Conservation (phyloP, 2,329 filamentous ascomycete species). For the Fusarium sp. region DNA sequence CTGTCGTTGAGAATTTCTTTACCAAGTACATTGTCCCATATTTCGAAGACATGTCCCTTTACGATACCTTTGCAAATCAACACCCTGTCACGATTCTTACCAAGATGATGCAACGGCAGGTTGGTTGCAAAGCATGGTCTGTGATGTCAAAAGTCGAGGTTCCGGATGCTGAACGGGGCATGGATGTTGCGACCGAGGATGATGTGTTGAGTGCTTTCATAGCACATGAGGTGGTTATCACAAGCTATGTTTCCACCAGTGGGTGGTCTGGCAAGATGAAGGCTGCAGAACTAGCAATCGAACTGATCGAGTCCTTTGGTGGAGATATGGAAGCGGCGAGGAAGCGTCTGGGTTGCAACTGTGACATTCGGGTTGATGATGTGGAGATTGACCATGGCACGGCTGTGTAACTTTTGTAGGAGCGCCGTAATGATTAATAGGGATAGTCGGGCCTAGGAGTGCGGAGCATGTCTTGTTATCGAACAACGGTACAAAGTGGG, state of each 20-base stretch:
- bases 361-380: constrained; percentile 49
- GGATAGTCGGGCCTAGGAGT: neutral
- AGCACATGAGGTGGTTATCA: constrained; percentile 78
- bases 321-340: constrained; percentile 66
- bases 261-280: constrained; percentile 78
- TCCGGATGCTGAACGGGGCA: constrained; percentile 56
- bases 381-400: constrained; percentile 28
- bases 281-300: constrained; percentile 70
- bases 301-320: constrained; percentile 57
- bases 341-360: constrained; percentile 72
- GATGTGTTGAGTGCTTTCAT: constrained; percentile 78
- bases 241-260: constrained; percentile 70
- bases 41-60: constrained; percentile 87
- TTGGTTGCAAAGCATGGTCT: constrained; percentile 73
- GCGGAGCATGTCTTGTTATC: neutral
- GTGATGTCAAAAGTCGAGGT: constrained; percentile 62
- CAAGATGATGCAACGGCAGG: constrained; percentile 70
- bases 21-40: constrained; percentile 77
- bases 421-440: neutral
- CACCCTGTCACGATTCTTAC: constrained; percentile 84
- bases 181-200: constrained; percentile 55
- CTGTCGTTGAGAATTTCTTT: constrained; percentile 81
- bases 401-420: constrained; percentile 6
- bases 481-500: neutral
- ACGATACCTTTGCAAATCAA: constrained; percentile 87